phyloP scores from a whole-genome alignment of 306 rosid genomes.

The Morella rubra region DNA sequence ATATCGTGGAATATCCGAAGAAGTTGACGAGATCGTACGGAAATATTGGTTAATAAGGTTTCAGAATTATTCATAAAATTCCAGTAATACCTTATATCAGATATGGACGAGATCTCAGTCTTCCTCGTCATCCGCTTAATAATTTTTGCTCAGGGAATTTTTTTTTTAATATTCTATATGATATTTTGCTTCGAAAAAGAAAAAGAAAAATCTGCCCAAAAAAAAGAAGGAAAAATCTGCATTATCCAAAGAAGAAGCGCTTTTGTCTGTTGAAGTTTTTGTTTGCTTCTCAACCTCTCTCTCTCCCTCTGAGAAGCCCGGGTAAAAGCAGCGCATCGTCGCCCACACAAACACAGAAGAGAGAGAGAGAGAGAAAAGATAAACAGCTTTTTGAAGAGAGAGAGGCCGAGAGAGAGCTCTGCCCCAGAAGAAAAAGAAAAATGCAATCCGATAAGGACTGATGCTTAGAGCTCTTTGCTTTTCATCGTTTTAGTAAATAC shows the following conservation, averaged over 20 bases:
- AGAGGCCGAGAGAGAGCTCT: slow-evolving; percentile 13
- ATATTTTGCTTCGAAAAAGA: too few species aligned
- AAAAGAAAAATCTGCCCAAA: background rate
- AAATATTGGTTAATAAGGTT: too few species aligned
- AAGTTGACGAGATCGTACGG: too few species aligned
- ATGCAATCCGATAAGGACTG: slow-evolving; percentile 68
- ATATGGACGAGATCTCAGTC: too few species aligned
- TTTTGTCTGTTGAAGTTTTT: slow-evolving; percentile 46
- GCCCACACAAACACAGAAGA: slow-evolving; percentile 32
- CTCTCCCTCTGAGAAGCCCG: slow-evolving; percentile 27
- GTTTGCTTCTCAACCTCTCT: slow-evolving; percentile 44
- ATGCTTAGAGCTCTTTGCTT: slow-evolving; percentile 31
- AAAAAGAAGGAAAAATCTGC: slow-evolving; percentile 26
- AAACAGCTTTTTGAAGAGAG: slow-evolving; percentile 17
- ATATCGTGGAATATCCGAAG: too few species aligned
- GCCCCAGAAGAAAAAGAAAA: slow-evolving; percentile 23
- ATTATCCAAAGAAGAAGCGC: slow-evolving; percentile 52
- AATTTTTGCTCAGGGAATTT: too few species aligned
- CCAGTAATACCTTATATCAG: too few species aligned
- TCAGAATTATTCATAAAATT: too few species aligned
- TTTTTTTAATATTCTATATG: background rate
- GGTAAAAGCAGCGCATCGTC: slow-evolving; percentile 36
- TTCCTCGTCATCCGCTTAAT: too few species aligned
- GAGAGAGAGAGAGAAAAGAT: slow-evolving; percentile 26
- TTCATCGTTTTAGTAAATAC: slow-evolving; percentile 34